A percentile compares a stretch with the other conserved stretches of the same genome.
These are phyloP conservation scores for Scutellaria minor DNA, from an alignment of 257 asterid species.

Conservation along the genomic window DNA sequence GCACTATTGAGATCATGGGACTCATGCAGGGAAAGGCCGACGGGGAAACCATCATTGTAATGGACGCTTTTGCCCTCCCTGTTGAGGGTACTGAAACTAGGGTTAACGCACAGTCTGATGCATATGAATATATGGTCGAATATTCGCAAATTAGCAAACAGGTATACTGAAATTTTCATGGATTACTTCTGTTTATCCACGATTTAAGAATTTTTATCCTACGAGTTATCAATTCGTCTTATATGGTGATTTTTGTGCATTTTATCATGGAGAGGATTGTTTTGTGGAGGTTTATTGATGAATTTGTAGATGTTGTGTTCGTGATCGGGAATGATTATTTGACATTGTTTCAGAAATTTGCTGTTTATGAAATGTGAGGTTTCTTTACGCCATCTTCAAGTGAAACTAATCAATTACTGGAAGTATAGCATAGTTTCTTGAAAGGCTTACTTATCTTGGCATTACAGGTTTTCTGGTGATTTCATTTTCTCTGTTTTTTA, in stretches of 20 bases:
- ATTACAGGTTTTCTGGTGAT: background rate
- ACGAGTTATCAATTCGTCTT: too few species aligned
- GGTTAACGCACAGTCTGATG: slow-evolving; percentile 99
- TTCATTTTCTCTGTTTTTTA: background rate
- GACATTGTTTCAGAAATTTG: background rate
- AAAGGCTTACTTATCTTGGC: too few species aligned
- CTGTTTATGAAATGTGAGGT: background rate
- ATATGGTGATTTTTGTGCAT: background rate
- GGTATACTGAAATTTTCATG: slow-evolving; percentile 33
- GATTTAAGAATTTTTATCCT: background rate
- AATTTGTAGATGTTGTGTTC: background rate
- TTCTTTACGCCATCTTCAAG: background rate
- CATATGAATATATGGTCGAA: slow-evolving; percentile 95
- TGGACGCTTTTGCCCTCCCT: slow-evolving; percentile 99
- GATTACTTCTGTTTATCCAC: too few species aligned
- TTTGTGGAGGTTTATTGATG: background rate
- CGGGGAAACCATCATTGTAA: slow-evolving; percentile 88
- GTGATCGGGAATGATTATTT: background rate
- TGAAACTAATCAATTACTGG: background rate
- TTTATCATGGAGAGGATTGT: background rate
- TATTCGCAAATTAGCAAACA: slow-evolving; percentile 85
- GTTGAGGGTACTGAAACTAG: slow-evolving; percentile 99
- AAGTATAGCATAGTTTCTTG: background rate
- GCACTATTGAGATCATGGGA: slow-evolving; percentile 98
- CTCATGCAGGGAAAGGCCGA: slow-evolving; percentile 98